Conservation (phyloP, 495 filamentous ascomycete genomes). For the Aspergillus incahuasiensis region DNA sequence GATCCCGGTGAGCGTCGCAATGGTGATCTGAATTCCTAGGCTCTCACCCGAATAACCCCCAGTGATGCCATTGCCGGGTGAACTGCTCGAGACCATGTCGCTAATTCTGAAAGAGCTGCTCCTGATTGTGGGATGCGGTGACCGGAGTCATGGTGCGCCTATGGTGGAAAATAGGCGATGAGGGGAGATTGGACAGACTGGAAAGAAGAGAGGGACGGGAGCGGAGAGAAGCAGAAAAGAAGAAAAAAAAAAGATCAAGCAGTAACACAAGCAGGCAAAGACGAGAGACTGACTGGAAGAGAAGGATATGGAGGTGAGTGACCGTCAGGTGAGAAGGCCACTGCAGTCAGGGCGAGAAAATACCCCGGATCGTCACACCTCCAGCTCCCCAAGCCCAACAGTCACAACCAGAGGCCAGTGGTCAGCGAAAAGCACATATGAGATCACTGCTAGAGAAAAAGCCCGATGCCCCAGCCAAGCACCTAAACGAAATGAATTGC, state of each 20-base stretch:
- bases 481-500: conserved; percentile 9
- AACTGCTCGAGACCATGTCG: conserved; percentile 22
- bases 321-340: neutral
- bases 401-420: neutral
- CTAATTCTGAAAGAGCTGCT: conserved; percentile 8
- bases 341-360: neutral
- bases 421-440: neutral
- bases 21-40: conserved; percentile 42
- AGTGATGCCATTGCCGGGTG: conserved; percentile 40
- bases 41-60: conserved; percentile 35
- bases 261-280: neutral
- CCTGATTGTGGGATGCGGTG: conserved; percentile 4
- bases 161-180: neutral
- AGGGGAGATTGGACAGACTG: neutral
- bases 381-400: neutral
- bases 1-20: conserved; percentile 50
- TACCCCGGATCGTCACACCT: conserved; percentile 1
- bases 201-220: neutral
- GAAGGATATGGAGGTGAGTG: neutral
- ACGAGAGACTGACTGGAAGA: conserved; percentile 6
- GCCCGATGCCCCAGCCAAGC: conserved; percentile 7
- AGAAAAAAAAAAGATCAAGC: neutral
- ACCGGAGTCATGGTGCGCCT: conserved; percentile 13
- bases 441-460: conserved; percentile 2
- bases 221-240: conserved; percentile 2